Evolutionary conservation across 441 rosid genomes (phyloP), one percentile per base, ranked within the genome.

Genomic region (Corymbia calophylla): DNA sequence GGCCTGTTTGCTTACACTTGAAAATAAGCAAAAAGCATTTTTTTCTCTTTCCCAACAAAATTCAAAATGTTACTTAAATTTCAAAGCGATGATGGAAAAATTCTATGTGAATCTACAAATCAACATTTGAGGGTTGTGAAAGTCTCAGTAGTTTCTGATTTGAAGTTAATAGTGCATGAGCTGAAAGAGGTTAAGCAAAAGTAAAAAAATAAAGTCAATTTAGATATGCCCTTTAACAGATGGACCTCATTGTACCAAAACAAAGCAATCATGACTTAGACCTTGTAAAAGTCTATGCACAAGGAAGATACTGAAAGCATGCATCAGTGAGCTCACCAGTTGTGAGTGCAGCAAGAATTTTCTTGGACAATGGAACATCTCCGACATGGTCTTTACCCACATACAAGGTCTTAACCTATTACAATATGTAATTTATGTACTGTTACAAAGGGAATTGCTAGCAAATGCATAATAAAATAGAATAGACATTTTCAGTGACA

Each of bases 341-440:
- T 82, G 99, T 97, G 92, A 97, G 97, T 80, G 94, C 99, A 89
- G 99, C 99, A 91, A 97, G 98, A 87, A 98, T 95, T 91, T 98
- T 98, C 97, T 98, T 98, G 90, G 93, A 90, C 92, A 98, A 92
- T 31, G 99, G 99, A 94, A 93, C 98, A 88, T 98, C 99, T 88
- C 99, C 99, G 44, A 97, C 98, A 89, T 89, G 91, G 93, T 98
- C 98, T 82, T 92, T 93, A 80, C 99, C 99, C 88, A 96, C 97
- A 89, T 97, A 98, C 48, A 96, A 91, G 92, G 88, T 93, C 93
- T 93, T 98, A 84, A 98, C 99, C 99, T 98, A 95, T 80, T 92
- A 92, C 68, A 21, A 48, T 5, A 9, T 5, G 16, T 82, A 89
- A 27, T 73, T 39, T 21, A 39, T 39, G 16, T 18, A 68, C 47